phyloP scores from a whole-genome alignment of 1,139 yeast species.

The Scheffersomyces cryptocercus region DNA sequence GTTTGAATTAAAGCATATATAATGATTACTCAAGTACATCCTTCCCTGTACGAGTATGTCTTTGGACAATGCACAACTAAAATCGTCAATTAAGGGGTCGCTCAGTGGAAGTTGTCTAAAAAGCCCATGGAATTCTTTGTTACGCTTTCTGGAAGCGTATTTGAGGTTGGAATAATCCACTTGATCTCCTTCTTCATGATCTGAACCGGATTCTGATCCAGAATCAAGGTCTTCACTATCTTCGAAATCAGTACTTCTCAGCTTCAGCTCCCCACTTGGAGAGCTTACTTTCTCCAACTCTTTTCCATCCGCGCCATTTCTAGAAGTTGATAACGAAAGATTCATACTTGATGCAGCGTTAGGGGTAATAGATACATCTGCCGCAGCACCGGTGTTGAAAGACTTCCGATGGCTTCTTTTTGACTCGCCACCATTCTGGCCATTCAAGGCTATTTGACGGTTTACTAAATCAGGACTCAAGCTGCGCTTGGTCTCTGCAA shows the following conservation, averaged over 20 bases:
- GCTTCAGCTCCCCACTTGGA: constrained; percentile 3
- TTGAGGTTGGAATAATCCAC: constrained; percentile 25
- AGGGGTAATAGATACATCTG: background rate
- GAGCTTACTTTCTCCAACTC: constrained; percentile 11
- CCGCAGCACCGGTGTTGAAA: background rate
- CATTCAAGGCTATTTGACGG: constrained; percentile 15
- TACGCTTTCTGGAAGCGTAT: constrained; percentile 46
- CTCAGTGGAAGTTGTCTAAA: constrained; percentile 55
- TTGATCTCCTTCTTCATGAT: constrained; percentile 12
- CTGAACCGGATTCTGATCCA: constrained; percentile 1
- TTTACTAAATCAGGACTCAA: constrained; percentile 22
- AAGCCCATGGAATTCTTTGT: constrained; percentile 60
- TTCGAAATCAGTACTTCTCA: constrained; percentile 6
- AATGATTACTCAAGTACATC: constrained; percentile 60
- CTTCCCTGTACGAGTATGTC: constrained; percentile 76
- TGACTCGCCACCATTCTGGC: constrained; percentile 17
- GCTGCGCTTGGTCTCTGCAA: constrained; percentile 15
- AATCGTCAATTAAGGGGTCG: constrained; percentile 64
- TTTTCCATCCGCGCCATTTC: constrained; percentile 4
- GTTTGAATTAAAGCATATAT: constrained; percentile 69
- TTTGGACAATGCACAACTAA: constrained; percentile 68
- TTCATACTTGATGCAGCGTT: constrained; percentile 2
- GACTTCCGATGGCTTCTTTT: constrained; percentile 25
- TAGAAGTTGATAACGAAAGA: constrained; percentile 1
- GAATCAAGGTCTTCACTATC: constrained; percentile 9